Conservation (phyloP, 495 filamentous ascomycete species). For the Penicillium dipodomyicola region DNA sequence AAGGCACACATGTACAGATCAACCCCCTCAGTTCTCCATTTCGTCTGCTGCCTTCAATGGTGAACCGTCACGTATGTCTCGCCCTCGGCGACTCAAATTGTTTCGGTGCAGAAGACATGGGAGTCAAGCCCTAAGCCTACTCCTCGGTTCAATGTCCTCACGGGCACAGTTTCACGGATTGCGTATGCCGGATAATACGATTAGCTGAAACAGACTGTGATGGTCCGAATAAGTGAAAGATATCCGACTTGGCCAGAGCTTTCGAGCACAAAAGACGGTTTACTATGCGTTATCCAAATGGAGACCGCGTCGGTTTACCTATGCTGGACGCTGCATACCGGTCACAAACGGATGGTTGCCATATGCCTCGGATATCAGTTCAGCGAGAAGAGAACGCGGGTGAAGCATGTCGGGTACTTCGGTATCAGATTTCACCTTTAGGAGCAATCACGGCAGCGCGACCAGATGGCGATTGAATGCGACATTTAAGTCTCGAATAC, state of each 20-base stretch:
- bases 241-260: constrained; percentile 40
- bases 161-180: constrained; percentile 39
- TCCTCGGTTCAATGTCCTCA: constrained; percentile 32
- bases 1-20: constrained; percentile 36
- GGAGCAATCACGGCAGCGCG: constrained; percentile 25
- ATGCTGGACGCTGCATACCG: constrained; percentile 46
- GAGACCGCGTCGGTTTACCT: constrained; percentile 46
- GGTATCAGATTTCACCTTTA: constrained; percentile 28
- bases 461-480: constrained; percentile 17
- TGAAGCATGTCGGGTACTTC: constrained; percentile 38
- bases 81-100: background rate
- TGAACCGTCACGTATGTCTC: constrained; percentile 11
- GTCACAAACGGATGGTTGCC: constrained; percentile 38
- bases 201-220: constrained; percentile 31
- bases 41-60: constrained; percentile 18
- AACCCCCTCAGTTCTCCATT: constrained; percentile 31
- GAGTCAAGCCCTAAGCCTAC: constrained; percentile 44
- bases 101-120: constrained; percentile 25
- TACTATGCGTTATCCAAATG: constrained; percentile 43
- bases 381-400: constrained; percentile 33
- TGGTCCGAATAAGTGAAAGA: constrained; percentile 37
- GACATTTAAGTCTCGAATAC: constrained; percentile 19
- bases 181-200: constrained; percentile 38
- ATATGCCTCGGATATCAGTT: constrained; percentile 29
- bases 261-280: constrained; percentile 40